Conservation (phyloP, 2,329 filamentous ascomycete genomes). For the Chrysosporium keratinophilum region DNA sequence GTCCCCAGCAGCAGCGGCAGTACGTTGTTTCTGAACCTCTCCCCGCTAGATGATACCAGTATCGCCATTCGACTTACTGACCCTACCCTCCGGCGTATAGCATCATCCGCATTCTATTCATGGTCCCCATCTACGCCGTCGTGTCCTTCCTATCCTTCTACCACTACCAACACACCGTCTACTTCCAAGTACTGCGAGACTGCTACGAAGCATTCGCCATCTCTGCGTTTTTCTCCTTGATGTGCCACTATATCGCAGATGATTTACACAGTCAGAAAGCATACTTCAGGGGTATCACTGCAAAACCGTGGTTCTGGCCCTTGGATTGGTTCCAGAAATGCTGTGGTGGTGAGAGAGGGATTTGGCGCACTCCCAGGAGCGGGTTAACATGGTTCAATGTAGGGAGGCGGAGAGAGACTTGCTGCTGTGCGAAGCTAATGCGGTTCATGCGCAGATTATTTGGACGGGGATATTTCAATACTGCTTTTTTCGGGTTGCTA, state of each 20-base stretch:
- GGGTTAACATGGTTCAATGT: slow-evolving; percentile 85
- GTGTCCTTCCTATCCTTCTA: slow-evolving; percentile 63
- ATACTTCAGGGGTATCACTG: slow-evolving; percentile 60
- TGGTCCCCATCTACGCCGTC: slow-evolving; percentile 71
- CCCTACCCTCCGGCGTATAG: slow-evolving; percentile 37
- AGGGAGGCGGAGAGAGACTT: slow-evolving; percentile 1
- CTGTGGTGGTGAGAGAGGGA: slow-evolving; percentile 57
- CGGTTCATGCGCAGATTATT: slow-evolving; percentile 44
- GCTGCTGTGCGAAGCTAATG: not conserved
- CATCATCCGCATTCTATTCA: slow-evolving; percentile 79
- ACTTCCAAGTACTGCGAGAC: slow-evolving; percentile 70
- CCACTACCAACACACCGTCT: slow-evolving; percentile 67
- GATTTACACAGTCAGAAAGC: slow-evolving; percentile 70
- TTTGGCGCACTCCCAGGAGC: slow-evolving; percentile 63
- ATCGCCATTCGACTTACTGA: not conserved
- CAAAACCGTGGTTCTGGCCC: slow-evolving; percentile 66
- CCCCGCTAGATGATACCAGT: not conserved
- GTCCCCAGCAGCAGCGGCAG: slow-evolving; percentile 52
- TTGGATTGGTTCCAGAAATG: slow-evolving; percentile 60
- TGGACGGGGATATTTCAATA: slow-evolving; percentile 80
- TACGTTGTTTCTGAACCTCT: slow-evolving; percentile 24
- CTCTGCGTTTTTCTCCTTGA: slow-evolving; percentile 70
- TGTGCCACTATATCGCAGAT: slow-evolving; percentile 61
- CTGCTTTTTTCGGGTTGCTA: slow-evolving; percentile 67
- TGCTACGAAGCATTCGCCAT: slow-evolving; percentile 88